A percentile compares a stretch with the other conserved stretches of the same genome.
phyloP scores from a whole-genome alignment of 2,329 filamentous ascomycete genomes.

The Sclerotinia minor region DNA sequence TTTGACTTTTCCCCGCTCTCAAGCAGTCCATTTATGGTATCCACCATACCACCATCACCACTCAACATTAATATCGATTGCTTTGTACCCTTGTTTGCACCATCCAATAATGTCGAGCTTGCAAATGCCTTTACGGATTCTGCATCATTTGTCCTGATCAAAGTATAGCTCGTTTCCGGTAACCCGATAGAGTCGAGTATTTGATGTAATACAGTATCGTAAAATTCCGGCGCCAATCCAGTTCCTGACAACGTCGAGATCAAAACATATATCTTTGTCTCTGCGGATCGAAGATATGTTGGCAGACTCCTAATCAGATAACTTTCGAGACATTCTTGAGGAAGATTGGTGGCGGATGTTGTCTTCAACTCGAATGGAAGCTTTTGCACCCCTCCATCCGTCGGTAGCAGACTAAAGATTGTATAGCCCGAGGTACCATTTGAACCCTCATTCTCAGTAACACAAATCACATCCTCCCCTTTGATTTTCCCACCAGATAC shows the following conservation, averaged over 20 bases:
- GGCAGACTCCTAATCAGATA: slow-evolving; percentile 47
- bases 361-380: slow-evolving; percentile 38
- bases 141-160: slow-evolving; percentile 63
- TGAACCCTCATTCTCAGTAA: slow-evolving; percentile 31
- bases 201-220: slow-evolving; percentile 55
- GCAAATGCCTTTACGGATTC: slow-evolving; percentile 67
- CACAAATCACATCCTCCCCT: slow-evolving; percentile 41
- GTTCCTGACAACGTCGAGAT: slow-evolving; percentile 68
- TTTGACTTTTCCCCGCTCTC: slow-evolving; percentile 30
- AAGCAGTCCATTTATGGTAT: slow-evolving; percentile 71
- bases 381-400: slow-evolving; percentile 29
- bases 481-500: slow-evolving; percentile 31
- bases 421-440: slow-evolving; percentile 36
- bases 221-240: slow-evolving; percentile 57
- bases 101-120: slow-evolving; percentile 48
- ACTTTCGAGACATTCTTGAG: slow-evolving; percentile 43
- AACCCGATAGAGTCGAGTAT: slow-evolving; percentile 52
- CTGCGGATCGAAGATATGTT: slow-evolving; percentile 38
- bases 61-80: slow-evolving; percentile 76
- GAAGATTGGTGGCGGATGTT: slow-evolving; percentile 42
- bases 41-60: slow-evolving; percentile 83
- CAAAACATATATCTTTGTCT: slow-evolving; percentile 56
- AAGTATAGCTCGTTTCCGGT: slow-evolving; percentile 46
- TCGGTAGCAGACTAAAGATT: slow-evolving; percentile 44
- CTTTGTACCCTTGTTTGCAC: slow-evolving; percentile 48